Base-by-base conservation (phyloP, 371 early-diverging fungal species). In the Mortierella sp. region DNA sequence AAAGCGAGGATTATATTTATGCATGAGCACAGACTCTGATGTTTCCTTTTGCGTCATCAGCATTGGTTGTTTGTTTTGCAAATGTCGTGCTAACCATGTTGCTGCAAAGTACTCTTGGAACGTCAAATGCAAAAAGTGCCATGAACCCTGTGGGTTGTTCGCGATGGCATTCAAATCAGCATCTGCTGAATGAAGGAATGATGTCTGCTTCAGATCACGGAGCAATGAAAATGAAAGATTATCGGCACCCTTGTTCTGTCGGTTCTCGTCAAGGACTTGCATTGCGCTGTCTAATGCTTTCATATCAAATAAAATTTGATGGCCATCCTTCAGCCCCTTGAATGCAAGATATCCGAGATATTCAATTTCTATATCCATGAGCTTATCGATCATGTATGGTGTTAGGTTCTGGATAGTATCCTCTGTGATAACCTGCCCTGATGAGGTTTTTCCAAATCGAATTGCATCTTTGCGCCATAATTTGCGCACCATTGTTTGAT, bases 391-490 rank as follows among this genome's bases (percentile, higher is more conserved):
- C 1, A 60, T 8, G 0, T n/a, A 0, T 55, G 51, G 10, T 51
- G 65, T 65, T 23, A 71, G 61, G 8, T 0, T 15, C 1, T 47
- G 1, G 6, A n/a, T 47, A 13, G 13, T 40, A 40, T 40, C 40
- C 40, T 9, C 40, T n/a, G n/a, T n/a, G n/a, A n/a, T n/a, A 32
- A 6, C 22, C 63, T 3, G 6, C 55, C 61, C 65, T 22, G 56
- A 54, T 7, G 29, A 26, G 43, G 19, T 29, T 35, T 71, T 71
- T 43, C 43, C 32, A n/a, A 71, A 61, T 22, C 61, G 53, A 26
- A 61, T 8, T 35, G 72, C 72, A 53, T 71, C 72, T 32, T 71
- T 71, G 43, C 62, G 42, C 61, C 69, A 69, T 5, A 69, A 35
- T 47, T 62, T 69, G 7, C 63, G 56, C 57, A 63, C 45, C 69